A percentile compares a stretch with the other conserved stretches of the same genome.
Evolutionary conservation across 495 filamentous ascomycete species (phyloP).

Genomic region (Hypoxylon cercidicola): DNA sequence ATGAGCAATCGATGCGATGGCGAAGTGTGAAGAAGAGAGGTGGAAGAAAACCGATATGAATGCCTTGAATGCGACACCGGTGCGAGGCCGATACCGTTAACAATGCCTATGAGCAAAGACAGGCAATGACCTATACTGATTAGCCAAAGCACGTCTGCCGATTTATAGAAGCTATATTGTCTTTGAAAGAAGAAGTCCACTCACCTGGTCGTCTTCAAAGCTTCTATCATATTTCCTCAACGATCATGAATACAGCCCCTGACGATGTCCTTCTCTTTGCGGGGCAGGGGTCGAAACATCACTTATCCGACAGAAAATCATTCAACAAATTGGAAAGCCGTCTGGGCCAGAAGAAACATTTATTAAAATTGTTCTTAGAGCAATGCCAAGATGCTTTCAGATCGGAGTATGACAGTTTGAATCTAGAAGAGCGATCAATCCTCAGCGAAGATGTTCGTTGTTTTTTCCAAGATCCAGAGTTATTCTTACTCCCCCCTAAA

Average conservation of each 20-base stretch:
- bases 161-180: neutral
- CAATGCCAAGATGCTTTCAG: conserved; percentile 2
- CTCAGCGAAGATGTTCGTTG: conserved; percentile 2
- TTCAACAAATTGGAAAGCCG: conserved; percentile 1
- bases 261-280: conserved; percentile 17
- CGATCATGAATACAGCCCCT: conserved; percentile 17
- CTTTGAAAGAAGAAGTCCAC: neutral
- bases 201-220: neutral
- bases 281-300: conserved; percentile 24
- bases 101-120: neutral
- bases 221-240: conserved; percentile 19
- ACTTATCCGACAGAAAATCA: conserved; percentile 12
- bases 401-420: neutral
- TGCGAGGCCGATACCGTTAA: neutral
- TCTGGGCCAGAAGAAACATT: conserved; percentile 9
- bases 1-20: neutral
- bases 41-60: neutral
- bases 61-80: neutral
- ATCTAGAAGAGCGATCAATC: neutral
- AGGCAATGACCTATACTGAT: neutral
- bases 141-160: neutral
- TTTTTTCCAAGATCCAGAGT: conserved; percentile 15
- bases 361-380: neutral
- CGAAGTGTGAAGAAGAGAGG: neutral
- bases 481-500: conserved; percentile 17